phyloP scores from a whole-genome alignment of 2,329 filamentous ascomycete species.

The Zasmidium citrigriseum region DNA sequence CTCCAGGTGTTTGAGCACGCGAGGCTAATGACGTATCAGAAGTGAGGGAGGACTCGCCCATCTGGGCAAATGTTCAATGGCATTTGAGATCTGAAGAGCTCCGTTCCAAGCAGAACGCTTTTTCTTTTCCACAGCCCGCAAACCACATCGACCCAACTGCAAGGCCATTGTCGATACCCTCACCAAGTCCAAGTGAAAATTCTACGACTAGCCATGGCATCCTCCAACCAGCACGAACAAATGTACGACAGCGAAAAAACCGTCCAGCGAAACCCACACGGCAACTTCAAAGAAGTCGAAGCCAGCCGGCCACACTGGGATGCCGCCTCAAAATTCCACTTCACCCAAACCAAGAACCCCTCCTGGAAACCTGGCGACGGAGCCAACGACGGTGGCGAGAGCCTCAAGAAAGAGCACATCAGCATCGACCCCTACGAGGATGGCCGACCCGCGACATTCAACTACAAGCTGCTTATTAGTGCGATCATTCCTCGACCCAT shows the following conservation, averaged over 20 bases:
- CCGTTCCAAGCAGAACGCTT: background rate
- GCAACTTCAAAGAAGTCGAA: slow-evolving; percentile 75
- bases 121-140: background rate
- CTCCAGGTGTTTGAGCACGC: background rate
- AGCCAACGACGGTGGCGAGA: slow-evolving; percentile 58
- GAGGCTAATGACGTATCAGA: too few relatives aligned
- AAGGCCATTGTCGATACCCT: background rate
- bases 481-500: slow-evolving; percentile 82
- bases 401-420: slow-evolving; percentile 62
- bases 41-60: too few relatives aligned
- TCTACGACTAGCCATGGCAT: background rate
- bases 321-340: slow-evolving; percentile 49
- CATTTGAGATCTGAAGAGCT: too few relatives aligned
- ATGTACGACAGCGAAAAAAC: slow-evolving; percentile 40
- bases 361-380: slow-evolving; percentile 67
- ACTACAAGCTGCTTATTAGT: slow-evolving; percentile 92
- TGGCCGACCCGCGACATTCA: slow-evolving; percentile 66
- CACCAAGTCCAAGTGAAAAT: background rate
- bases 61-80: too few relatives aligned
- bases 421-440: slow-evolving; percentile 78
- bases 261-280: slow-evolving; percentile 50
- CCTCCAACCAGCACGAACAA: slow-evolving; percentile 30
- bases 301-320: slow-evolving; percentile 64
- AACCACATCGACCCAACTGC: background rate
- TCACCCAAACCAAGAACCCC: slow-evolving; percentile 65